Conservation (phyloP, 2,329 filamentous ascomycete species). For the Fusarium brachygibbosum region DNA sequence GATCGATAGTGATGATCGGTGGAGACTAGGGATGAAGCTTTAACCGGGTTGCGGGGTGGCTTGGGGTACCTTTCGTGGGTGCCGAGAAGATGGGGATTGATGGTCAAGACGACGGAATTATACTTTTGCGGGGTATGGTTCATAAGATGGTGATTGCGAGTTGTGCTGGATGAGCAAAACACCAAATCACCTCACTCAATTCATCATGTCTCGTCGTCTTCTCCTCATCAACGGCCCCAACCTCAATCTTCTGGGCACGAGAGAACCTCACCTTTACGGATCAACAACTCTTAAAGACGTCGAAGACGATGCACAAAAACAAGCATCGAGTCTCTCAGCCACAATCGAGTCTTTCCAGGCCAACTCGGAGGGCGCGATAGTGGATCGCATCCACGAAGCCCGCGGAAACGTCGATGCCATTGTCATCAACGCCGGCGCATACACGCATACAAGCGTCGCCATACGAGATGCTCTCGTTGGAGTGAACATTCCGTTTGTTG, state of each 20-base stretch:
- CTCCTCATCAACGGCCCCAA: conserved; percentile 87
- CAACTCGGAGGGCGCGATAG: conserved; percentile 81
- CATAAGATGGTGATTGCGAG: conserved; percentile 19
- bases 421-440: conserved; percentile 81
- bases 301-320: conserved; percentile 61
- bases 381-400: conserved; percentile 80
- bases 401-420: conserved; percentile 71
- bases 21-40: conserved; percentile 44
- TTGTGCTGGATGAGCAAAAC: not conserved
- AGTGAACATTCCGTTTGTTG: conserved; percentile 79
- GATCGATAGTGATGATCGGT: conserved; percentile 13
- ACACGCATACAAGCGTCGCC: conserved; percentile 82
- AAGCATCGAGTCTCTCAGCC: conserved; percentile 63
- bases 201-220: conserved; percentile 61
- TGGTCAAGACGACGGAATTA: conserved; percentile 24
- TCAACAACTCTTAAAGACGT: conserved; percentile 76
- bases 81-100: conserved; percentile 26
- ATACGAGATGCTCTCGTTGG: conserved; percentile 80
- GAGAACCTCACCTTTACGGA: conserved; percentile 82
- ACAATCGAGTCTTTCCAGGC: conserved; percentile 76
- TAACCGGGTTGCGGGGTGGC: conserved; percentile 41
- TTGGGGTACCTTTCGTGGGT: not conserved
- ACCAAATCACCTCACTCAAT: conserved; percentile 1
- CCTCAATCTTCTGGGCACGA: conserved; percentile 81
- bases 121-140: conserved; percentile 24